Conservation (phyloP, 352 stramenopile genomes). For the Pythium folliculosum region DNA sequence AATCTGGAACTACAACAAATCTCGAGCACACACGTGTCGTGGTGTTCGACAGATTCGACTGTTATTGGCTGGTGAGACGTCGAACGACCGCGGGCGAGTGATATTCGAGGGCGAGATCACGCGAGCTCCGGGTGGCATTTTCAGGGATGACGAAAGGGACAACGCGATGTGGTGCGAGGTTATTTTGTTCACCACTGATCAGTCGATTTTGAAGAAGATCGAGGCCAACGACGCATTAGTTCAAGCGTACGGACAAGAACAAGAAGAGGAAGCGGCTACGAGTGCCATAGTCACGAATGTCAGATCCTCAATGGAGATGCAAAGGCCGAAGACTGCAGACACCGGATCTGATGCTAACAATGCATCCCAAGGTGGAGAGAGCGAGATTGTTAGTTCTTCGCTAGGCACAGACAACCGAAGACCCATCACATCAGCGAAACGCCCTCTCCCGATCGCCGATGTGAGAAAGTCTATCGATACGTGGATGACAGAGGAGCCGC, state of each 20-base stretch:
- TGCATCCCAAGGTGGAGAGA: background rate
- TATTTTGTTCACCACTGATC: constrained; percentile 86
- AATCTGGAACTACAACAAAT: constrained; percentile 95
- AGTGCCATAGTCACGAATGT: constrained; percentile 37
- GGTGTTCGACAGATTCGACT: constrained; percentile 64
- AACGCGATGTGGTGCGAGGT: constrained; percentile 66
- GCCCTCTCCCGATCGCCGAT: background rate
- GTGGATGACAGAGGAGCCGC: constrained; percentile 49
- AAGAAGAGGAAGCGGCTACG: constrained; percentile 52
- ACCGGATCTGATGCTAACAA: constrained; percentile 19
- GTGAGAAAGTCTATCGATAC: constrained; percentile 47
- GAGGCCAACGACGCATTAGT: constrained; percentile 58
- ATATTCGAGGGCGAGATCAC: constrained; percentile 90
- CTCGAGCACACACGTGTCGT: constrained; percentile 75
- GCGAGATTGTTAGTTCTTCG: background rate
- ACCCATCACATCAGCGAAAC: constrained; percentile 51
- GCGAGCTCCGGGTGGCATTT: constrained; percentile 67
- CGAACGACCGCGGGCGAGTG: constrained; percentile 11
- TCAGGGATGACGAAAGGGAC: constrained; percentile 47
- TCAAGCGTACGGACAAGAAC: constrained; percentile 25
- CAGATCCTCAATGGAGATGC: constrained; percentile 45
- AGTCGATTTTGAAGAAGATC: constrained; percentile 62
- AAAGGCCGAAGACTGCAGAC: constrained; percentile 60
- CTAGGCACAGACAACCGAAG: constrained; percentile 11
- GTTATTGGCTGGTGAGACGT: constrained; percentile 36